Evolutionary conservation across 192 early-diverging fungal species (phyloP).

Genomic region (Coemansia sp.): DNA sequence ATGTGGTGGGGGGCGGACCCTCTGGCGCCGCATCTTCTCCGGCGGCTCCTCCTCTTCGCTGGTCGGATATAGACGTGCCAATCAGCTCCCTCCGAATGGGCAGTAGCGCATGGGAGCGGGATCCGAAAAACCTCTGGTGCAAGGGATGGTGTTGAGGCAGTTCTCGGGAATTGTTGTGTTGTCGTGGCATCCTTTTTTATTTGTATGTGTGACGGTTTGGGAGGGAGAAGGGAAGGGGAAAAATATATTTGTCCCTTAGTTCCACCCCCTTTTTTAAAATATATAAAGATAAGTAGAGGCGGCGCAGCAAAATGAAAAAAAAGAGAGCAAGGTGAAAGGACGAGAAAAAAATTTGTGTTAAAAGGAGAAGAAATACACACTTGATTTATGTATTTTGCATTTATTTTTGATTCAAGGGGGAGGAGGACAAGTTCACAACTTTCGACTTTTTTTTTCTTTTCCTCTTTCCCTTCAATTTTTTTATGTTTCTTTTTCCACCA

Average conservation of each 20-base stretch:
- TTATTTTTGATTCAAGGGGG: conserved; percentile 1
- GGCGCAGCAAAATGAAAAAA: not conserved
- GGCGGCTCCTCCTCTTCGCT: not conserved
- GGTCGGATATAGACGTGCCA: conserved; percentile 6
- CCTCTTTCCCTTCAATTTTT: not conserved
- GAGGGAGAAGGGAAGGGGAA: not conserved
- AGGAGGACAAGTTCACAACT: too few species aligned
- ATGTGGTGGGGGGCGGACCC: not conserved
- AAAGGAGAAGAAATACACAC: not conserved
- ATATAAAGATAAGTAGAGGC: not conserved
- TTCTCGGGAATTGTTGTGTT: not conserved
- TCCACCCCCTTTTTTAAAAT: too few species aligned
- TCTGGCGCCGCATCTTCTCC: not conserved
- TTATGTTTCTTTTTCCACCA: not conserved
- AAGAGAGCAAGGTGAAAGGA: not conserved
- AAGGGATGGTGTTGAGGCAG: conserved; percentile 6
- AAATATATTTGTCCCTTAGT: too few species aligned
- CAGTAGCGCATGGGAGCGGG: conserved; percentile 18
- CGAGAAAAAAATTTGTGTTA: not conserved
- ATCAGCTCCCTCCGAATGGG: conserved; percentile 32
- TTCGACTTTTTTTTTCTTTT: not conserved
- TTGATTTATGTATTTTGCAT: conserved; percentile 4
- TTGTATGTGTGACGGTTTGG: not conserved
- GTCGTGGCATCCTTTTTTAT: conserved; percentile 4
- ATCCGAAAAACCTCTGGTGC: conserved; percentile 27